These are phyloP conservation scores for Cylindrotheca closterium DNA, from an alignment of 108 stramenopile species.

Conservation along the genomic window DNA sequence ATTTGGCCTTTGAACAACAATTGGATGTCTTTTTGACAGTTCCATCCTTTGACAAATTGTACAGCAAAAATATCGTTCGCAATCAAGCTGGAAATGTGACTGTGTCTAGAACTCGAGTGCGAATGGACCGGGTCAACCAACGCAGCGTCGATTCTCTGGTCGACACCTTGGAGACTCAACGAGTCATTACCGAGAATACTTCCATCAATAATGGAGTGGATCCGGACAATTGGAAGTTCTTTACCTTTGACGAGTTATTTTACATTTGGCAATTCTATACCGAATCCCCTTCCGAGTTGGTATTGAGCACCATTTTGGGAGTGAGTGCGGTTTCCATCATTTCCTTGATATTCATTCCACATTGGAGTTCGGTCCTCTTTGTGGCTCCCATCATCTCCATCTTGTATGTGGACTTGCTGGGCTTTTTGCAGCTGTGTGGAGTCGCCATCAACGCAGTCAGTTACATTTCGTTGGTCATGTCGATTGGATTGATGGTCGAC, in stretches of 20 bases:
- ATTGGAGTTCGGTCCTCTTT: constrained; percentile 24
- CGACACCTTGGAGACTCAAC: constrained; percentile 9
- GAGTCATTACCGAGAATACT: constrained; percentile 10
- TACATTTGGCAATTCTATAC: constrained; percentile 36
- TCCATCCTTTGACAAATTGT: constrained; percentile 7
- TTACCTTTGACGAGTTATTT: constrained; percentile 14
- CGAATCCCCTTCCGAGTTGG: constrained; percentile 21
- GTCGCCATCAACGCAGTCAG: constrained; percentile 78
- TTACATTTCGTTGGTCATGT: constrained; percentile 79
- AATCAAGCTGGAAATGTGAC: constrained; percentile 12
- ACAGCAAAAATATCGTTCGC: constrained; percentile 17
- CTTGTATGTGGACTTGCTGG: constrained; percentile 63
- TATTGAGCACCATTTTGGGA: constrained; percentile 19
- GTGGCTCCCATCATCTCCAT: constrained; percentile 13
- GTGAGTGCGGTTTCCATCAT: constrained; percentile 27
- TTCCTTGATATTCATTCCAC: constrained; percentile 29
- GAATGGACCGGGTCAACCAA: constrained; percentile 18
- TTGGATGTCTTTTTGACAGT: constrained; percentile 19
- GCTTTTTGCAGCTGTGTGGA: constrained; percentile 72
- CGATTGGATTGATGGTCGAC: constrained; percentile 83
- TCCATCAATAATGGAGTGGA: constrained; percentile 10
- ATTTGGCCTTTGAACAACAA: constrained; percentile 17
- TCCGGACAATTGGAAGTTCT: constrained; percentile 14
- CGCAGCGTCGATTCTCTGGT: constrained; percentile 15
- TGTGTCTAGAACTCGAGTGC: constrained; percentile 8